Conservation (phyloP, 108 stramenopile species). For the Stephanodiscus triporus region DNA sequence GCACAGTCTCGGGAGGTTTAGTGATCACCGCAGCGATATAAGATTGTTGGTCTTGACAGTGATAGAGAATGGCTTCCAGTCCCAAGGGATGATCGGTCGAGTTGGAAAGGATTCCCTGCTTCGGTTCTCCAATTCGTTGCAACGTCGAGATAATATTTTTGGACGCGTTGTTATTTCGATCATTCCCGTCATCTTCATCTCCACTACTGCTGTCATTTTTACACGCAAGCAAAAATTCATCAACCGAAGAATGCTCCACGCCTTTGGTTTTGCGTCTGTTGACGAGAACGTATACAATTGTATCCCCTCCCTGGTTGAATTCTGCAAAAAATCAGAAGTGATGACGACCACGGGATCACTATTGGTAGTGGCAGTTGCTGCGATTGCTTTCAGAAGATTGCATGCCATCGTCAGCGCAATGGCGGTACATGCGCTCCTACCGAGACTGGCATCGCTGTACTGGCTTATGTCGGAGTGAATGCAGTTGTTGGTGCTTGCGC, state of each 20-base stretch:
- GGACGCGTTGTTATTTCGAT: background rate
- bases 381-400: constrained; percentile 28
- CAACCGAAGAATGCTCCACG: constrained; percentile 75
- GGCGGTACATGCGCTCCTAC: constrained; percentile 79
- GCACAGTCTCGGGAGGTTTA: constrained; percentile 83
- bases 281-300: constrained; percentile 28
- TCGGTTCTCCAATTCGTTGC: constrained; percentile 47
- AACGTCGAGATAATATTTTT: constrained; percentile 26
- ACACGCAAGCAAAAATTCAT: constrained; percentile 60
- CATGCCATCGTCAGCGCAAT: constrained; percentile 75
- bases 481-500: constrained; percentile 8
- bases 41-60: constrained; percentile 28
- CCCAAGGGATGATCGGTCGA: constrained; percentile 60
- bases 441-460: constrained; percentile 49
- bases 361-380: background rate
- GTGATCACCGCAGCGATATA: constrained; percentile 72
- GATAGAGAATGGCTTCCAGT: constrained; percentile 47
- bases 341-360: constrained; percentile 18
- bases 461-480: constrained; percentile 57
- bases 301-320: constrained; percentile 56
- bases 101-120: constrained; percentile 71
- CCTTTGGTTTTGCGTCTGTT: constrained; percentile 6
- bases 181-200: background rate
- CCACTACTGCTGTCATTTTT: background rate
- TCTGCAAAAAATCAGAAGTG: constrained; percentile 46